These are phyloP conservation scores for Phytophthora tentaculata DNA, from an alignment of 352 stramenopile genomes.

Conservation along the genomic window DNA sequence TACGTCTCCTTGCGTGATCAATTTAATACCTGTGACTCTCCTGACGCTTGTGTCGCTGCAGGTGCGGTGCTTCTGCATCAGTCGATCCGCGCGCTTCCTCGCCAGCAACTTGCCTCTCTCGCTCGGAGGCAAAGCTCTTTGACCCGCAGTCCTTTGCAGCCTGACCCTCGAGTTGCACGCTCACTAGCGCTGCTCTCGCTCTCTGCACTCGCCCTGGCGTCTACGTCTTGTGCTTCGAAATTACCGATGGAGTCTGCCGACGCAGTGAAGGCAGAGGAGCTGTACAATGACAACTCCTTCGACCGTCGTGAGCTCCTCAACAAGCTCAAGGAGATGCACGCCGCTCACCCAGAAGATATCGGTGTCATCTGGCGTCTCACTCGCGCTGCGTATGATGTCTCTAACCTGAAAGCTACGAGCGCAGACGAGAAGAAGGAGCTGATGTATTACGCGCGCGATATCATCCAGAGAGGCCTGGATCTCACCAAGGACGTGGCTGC, in stretches of 20 bases:
- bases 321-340: slow-evolving; percentile 67
- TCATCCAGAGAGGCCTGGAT: slow-evolving; percentile 63
- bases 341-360: slow-evolving; percentile 58
- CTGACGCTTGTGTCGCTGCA: slow-evolving; percentile 17
- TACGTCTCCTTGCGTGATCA: slow-evolving; percentile 17
- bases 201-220: slow-evolving; percentile 21
- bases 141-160: slow-evolving; percentile 14
- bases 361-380: slow-evolving; percentile 73
- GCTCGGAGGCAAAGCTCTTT: slow-evolving; percentile 6
- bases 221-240: slow-evolving; percentile 27
- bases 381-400: slow-evolving; percentile 71
- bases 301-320: slow-evolving; percentile 73
- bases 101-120: slow-evolving; percentile 17
- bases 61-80: slow-evolving; percentile 30
- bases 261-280: slow-evolving; percentile 76
- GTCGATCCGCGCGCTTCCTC: slow-evolving; percentile 27
- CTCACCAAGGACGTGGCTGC: slow-evolving; percentile 61
- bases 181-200: slow-evolving; percentile 33
- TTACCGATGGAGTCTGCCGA: slow-evolving; percentile 64
- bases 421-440: slow-evolving; percentile 78
- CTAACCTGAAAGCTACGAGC: slow-evolving; percentile 56
- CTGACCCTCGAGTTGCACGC: slow-evolving; percentile 4
- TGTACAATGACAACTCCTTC: slow-evolving; percentile 80
- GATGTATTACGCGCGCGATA: slow-evolving; percentile 68
- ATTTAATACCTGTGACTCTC: not conserved